phyloP scores from a whole-genome alignment of 176 grass and related monocot genomes.

The Oryza coarctata region DNA sequence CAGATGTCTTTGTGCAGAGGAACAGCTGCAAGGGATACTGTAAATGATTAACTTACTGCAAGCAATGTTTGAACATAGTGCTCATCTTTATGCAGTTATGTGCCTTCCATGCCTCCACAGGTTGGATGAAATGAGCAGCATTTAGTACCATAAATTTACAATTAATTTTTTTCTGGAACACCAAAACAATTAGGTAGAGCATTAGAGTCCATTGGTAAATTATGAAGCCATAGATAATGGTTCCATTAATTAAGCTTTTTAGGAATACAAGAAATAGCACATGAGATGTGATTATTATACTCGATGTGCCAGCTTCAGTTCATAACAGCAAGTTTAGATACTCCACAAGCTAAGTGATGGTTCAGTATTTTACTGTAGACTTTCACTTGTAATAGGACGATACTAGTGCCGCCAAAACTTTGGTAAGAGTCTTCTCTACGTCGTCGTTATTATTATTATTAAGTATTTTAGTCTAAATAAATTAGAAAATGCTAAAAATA shows the following conservation, averaged over 20 bases:
- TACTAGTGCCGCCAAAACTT: slow-evolving; percentile 97
- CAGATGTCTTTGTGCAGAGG: slow-evolving; percentile 19
- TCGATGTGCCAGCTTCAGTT: neutral
- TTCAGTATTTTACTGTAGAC: neutral
- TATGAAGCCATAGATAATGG: neutral
- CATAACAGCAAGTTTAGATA: neutral
- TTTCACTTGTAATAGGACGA: slow-evolving; percentile 91
- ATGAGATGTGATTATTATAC: neutral
- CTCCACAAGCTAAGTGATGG: neutral
- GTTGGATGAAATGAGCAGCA: slow-evolving; percentile 48
- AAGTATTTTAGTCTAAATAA: too few species aligned
- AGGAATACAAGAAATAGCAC: neutral
- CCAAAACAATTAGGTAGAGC: slow-evolving; percentile 9
- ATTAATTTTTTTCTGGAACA: slow-evolving; percentile 1
- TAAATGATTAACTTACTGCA: slow-evolving; percentile 60
- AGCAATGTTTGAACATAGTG: slow-evolving; percentile 98
- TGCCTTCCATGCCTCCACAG: slow-evolving; percentile 67
- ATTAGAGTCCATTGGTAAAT: neutral
- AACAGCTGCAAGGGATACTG: slow-evolving; percentile 21
- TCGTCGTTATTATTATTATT: too few species aligned
- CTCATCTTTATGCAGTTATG: slow-evolving; percentile 99
- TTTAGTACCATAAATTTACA: slow-evolving; percentile 17
- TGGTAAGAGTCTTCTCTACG: slow-evolving; percentile 79
- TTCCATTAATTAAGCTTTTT: slow-evolving; percentile 11
- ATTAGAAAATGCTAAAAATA: too few species aligned